Conservation (phyloP, 345 rosid genomes). For the Boechera retrofracta region DNA sequence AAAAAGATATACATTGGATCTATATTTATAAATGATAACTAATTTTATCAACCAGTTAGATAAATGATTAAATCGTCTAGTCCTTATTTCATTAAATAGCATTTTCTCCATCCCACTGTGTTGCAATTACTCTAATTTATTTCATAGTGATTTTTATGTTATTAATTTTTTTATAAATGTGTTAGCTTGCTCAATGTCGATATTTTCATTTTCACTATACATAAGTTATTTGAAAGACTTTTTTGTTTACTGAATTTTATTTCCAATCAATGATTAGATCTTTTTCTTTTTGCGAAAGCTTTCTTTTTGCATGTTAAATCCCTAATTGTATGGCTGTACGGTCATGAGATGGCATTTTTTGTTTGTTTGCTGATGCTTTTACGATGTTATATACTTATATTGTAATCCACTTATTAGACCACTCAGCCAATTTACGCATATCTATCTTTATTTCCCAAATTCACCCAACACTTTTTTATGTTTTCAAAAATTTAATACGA, state of each 20-base stretch:
- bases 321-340: slow-evolving; percentile 35
- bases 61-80: background rate
- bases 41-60: too few species aligned
- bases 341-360: slow-evolving; percentile 40
- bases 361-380: slow-evolving; percentile 25
- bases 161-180: too few species aligned
- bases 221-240: background rate
- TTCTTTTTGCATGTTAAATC: slow-evolving; percentile 30
- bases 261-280: slow-evolving; percentile 30
- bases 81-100: too few species aligned
- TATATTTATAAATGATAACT: too few species aligned
- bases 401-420: slow-evolving; percentile 15
- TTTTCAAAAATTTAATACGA: slow-evolving; percentile 3
- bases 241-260: slow-evolving; percentile 14
- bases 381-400: background rate
- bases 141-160: background rate
- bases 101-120: background rate
- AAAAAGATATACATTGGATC: too few species aligned
- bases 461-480: background rate
- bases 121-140: background rate
- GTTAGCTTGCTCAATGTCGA: background rate
- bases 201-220: background rate
- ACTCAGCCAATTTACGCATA: slow-evolving; percentile 7
- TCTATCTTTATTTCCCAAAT: slow-evolving; percentile 17
- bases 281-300: slow-evolving; percentile 34